Evolutionary conservation across 495 filamentous ascomycete species (phyloP), one percentile per base, ranked within the genome.

Genomic region (Aspergillus cristatus): DNA sequence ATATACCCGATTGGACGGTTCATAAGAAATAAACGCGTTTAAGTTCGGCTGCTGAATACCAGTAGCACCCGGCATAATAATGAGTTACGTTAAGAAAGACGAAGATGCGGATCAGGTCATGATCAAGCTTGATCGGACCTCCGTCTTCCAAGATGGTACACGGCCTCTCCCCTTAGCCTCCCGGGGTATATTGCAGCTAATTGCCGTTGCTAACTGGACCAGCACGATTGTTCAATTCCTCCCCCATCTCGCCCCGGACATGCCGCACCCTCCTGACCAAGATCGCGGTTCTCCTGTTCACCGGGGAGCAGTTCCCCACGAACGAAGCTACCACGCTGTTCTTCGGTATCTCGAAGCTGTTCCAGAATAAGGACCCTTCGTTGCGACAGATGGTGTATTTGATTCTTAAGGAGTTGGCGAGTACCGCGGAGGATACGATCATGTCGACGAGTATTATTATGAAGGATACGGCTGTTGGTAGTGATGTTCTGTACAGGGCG

Each of bases 361-460:
- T 99, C 72, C 91, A 99, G 68, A 96, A 96, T 65, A 95, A 95
- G 62, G 91, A 99, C 78, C 85, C 89, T 48, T 87, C 85, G 46
- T 74, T 99, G 61, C 87, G 91, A 51, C 91, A 99, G 70, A 97
- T 97, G 90, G 90, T 99, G 25, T 94, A 97, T 68, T 73, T 98
- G 20, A 80, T 95, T 47, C 81, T 98, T 69, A 96, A 95, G 74
- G 91, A 99, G 74, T 71, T 99, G 47, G 85, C 90, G 43, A 75
- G 79, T 55, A 93, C 87, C n/a, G 90, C 93, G 18, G 89, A 97
- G 63, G 91, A 99, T 74, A 89, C 95, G 41, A 99, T 99, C 49
- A 97, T 99, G 91, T 90, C 95, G 36, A 99, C 91, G 15, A 89
- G 84, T 65, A 94, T 87, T 50, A 95, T 99, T 45, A 99, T 99